Evolutionary conservation across 139 green algal genomes (phyloP).

Genomic region (Zygnema circumcarinatum): DNA sequence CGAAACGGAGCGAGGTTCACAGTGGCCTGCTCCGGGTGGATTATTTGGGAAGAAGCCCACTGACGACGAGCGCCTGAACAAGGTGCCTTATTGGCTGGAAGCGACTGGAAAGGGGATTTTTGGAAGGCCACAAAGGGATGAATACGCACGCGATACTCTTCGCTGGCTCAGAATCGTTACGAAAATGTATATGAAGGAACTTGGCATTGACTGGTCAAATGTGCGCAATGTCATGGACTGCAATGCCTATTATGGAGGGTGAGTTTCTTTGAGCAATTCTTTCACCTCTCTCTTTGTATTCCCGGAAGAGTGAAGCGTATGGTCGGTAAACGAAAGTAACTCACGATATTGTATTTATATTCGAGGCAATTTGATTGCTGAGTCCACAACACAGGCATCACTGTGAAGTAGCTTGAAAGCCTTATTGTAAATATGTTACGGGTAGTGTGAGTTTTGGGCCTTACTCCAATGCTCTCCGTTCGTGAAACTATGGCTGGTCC

Average conservation of each 20-base stretch:
- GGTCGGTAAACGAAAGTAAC: too few species aligned
- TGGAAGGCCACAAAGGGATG: conserved; percentile 1
- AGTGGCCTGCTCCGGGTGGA: conserved; percentile 27
- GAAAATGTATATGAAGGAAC: neutral
- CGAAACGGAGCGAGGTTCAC: neutral
- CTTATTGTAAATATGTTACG: too few species aligned
- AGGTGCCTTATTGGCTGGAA: conserved; percentile 25
- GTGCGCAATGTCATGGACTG: conserved; percentile 59
- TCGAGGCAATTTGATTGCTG: too few species aligned
- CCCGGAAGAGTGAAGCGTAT: too few species aligned
- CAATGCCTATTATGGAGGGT: conserved; percentile 50
- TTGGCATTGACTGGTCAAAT: conserved; percentile 33
- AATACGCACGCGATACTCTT: conserved; percentile 29
- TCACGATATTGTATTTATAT: too few species aligned
- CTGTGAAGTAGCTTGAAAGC: too few species aligned
- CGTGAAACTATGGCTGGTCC: too few species aligned
- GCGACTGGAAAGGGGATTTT: conserved; percentile 5
- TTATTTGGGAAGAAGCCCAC: neutral
- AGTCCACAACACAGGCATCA: too few species aligned
- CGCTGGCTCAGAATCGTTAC: conserved; percentile 27
- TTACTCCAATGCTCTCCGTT: too few species aligned
- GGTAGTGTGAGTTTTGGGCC: too few species aligned
- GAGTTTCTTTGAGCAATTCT: conserved; percentile 9
- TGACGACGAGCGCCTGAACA: neutral
- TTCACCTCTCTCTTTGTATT: too few species aligned